phyloP scores from a whole-genome alignment of 768 basidiomycete species.

The Rhodotorula sphaerocarpa region DNA sequence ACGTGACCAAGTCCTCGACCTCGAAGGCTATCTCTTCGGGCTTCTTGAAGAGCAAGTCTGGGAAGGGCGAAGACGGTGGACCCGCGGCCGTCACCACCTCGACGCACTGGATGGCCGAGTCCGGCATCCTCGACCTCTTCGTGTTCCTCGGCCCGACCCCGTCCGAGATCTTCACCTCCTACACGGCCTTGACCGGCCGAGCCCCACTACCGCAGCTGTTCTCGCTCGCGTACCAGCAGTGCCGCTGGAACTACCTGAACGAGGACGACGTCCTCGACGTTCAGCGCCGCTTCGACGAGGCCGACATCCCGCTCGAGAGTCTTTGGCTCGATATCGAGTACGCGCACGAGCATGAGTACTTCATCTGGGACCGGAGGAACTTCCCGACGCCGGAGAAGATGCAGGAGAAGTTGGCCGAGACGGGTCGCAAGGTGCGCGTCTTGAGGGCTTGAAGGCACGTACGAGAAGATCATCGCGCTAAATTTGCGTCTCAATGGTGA shows the following conservation, averaged over 20 bases:
- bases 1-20: constrained; percentile 62
- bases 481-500: constrained; percentile 3
- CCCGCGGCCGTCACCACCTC: constrained; percentile 51
- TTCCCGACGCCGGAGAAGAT: constrained; percentile 94
- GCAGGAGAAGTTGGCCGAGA: constrained; percentile 76
- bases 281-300: constrained; percentile 80
- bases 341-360: constrained; percentile 86
- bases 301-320: constrained; percentile 88
- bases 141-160: constrained; percentile 85
- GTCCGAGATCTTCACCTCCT: constrained; percentile 72
- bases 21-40: constrained; percentile 21
- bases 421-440: constrained; percentile 66
- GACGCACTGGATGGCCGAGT: constrained; percentile 97
- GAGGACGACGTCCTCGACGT: constrained; percentile 78
- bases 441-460: not conserved
- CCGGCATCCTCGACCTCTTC: constrained; percentile 89
- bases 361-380: constrained; percentile 84
- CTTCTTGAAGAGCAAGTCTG: constrained; percentile 40
- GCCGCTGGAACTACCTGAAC: constrained; percentile 94
- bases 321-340: constrained; percentile 96
- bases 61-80: not conserved
- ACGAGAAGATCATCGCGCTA: not conserved
- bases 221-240: constrained; percentile 92
- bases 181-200: constrained; percentile 72
- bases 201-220: constrained; percentile 82